A percentile compares a stretch with the other conserved stretches of the same genome.
phyloP scores from a whole-genome alignment of 352 stramenopile genomes.

The Pythium chondricola region DNA sequence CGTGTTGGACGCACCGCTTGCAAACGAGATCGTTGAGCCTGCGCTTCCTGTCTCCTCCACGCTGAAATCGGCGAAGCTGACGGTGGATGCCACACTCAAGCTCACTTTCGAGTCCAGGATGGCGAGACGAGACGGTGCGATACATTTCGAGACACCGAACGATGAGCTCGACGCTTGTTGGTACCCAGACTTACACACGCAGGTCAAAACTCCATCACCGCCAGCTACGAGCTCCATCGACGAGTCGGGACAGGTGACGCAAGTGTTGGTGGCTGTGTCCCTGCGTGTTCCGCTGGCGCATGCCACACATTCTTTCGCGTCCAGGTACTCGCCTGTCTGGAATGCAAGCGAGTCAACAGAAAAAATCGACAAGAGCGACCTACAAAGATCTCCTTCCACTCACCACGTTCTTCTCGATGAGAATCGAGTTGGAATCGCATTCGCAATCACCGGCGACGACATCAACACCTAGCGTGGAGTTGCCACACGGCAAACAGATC shows the following conservation, averaged over 20 bases:
- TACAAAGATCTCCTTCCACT: not conserved
- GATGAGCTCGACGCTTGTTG: conserved; percentile 37
- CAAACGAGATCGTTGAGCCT: conserved; percentile 23
- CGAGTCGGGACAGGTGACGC: conserved; percentile 64
- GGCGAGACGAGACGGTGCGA: conserved; percentile 31
- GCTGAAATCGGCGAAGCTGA: conserved; percentile 39
- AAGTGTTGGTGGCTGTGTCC: conserved; percentile 36
- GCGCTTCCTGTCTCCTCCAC: conserved; percentile 26
- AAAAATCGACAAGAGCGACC: not conserved
- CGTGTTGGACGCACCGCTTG: conserved; percentile 22
- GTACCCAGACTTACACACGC: conserved; percentile 58
- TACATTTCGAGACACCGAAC: conserved; percentile 16
- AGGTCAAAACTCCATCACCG: conserved; percentile 26
- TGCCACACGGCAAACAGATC: conserved; percentile 51
- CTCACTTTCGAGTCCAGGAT: conserved; percentile 49
- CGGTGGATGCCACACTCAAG: conserved; percentile 23
- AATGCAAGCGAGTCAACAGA: too few relatives aligned
- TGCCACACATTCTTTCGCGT: conserved; percentile 51
- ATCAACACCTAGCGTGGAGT: conserved; percentile 45
- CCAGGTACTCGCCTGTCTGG: conserved; percentile 45
- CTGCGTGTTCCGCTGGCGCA: conserved; percentile 38
- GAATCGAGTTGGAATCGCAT: conserved; percentile 36
- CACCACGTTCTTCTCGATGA: conserved; percentile 49
- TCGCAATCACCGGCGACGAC: conserved; percentile 33
- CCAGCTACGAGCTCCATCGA: conserved; percentile 53